These are phyloP conservation scores for Staphylotrichum tortipilum DNA, from an alignment of 495 filamentous ascomycete species.

Conservation along the genomic window DNA sequence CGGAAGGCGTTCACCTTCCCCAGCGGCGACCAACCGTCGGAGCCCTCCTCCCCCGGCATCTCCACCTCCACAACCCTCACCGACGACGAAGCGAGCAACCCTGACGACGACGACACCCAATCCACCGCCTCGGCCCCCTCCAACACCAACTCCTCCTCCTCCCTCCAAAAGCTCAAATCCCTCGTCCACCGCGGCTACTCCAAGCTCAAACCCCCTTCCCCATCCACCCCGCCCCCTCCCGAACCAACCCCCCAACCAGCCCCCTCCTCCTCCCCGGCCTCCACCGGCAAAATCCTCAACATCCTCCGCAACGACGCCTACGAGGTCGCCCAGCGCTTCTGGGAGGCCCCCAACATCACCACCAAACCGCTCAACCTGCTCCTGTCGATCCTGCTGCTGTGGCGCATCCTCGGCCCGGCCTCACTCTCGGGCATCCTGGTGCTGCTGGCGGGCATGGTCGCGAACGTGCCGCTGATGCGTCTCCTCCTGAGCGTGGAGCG, in stretches of 20 bases:
- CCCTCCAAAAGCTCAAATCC: slow-evolving; percentile 6
- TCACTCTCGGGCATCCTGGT: slow-evolving; percentile 63
- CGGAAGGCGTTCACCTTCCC: slow-evolving; percentile 58
- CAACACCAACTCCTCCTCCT: no score
- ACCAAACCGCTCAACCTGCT: slow-evolving; percentile 60
- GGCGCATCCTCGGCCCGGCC: slow-evolving; percentile 68
- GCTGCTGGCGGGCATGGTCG: slow-evolving; percentile 52
- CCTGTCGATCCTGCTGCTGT: slow-evolving; percentile 60
- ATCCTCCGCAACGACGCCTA: slow-evolving; percentile 72
- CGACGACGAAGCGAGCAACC: slow-evolving; percentile 23
- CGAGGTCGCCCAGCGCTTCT: slow-evolving; percentile 71
- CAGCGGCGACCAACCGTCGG: slow-evolving; percentile 9
- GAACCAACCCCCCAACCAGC: no score
- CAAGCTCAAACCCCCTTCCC: background rate
- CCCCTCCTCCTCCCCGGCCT: slow-evolving; percentile 47
- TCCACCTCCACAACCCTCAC: slow-evolving; percentile 18
- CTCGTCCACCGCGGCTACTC: slow-evolving; percentile 8
- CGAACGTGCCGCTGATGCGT: slow-evolving; percentile 57
- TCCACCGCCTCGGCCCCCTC: slow-evolving; percentile 4
- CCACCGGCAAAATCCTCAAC: slow-evolving; percentile 78
- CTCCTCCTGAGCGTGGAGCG: slow-evolving; percentile 54
- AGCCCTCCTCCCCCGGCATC: background rate
- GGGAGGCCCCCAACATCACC: slow-evolving; percentile 64
- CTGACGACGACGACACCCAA: slow-evolving; percentile 14
- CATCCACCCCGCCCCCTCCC: background rate